Evolutionary conservation across 108 stramenopile species (phyloP), one percentile per base, ranked within the genome.

Genomic region (Ochromonas danica): DNA sequence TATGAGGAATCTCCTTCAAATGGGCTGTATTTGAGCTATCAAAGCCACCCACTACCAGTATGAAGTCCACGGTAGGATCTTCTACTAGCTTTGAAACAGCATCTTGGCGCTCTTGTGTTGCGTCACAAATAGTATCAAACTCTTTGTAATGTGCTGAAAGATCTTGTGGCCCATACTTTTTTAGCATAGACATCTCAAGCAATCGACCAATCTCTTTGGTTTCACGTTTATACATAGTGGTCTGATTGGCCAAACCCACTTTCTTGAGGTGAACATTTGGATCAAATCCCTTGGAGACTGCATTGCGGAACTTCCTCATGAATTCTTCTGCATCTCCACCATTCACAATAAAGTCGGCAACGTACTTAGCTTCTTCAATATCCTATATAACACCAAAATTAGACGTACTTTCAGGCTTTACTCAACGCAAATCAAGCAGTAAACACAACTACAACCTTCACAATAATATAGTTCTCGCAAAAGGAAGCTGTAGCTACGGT

Each of bases 191-290:
- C 22, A 51, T 22, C 22, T 51, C 45, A 51, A 51, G 22, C 45
- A 51, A 14, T 51, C 93, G 90, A 2, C 96, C 96, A 78, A 97
- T 95, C 17, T 91, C 94, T 61, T 93, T 88, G 14, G 96, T 97
- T 85, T 97, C 96, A 81, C 94, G 92, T 91, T 97, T 97, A 88
- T 97, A 97, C 96, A 97, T 97, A 63, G 96, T 97, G 30, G 96
- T 97, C 87, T 97, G 96, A 87, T 97, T 97, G 42, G 96, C 96
- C 63, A 97, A 80, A 30, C 96, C 96, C 61, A 97, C 45, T 87
- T 95, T 97, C 22, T 83, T 45, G 45, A 97, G 89, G 89, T 92
- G 91, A 43, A 85, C 92, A 90, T 97, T 94, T 30, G 96, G 96
- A 87, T 97, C 96, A 81, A 97, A 97, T 67, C 92, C 93, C 84